phyloP scores from a whole-genome alignment of 2,329 filamentous ascomycete species.

The Colletotrichum gigasporum region DNA sequence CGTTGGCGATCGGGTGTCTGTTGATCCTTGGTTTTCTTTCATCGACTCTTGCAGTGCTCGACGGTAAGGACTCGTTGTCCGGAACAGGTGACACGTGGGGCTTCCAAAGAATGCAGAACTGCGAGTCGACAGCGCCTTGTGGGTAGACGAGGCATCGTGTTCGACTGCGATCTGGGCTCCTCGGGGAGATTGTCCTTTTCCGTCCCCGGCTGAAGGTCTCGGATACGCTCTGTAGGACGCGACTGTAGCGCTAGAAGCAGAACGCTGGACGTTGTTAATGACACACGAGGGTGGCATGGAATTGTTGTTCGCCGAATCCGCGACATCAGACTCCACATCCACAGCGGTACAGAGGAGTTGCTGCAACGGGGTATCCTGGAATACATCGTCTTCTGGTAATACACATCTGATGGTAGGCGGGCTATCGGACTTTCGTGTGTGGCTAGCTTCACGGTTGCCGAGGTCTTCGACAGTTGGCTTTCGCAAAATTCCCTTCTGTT shows the following conservation, averaged over 20 bases:
- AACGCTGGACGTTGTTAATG: background rate
- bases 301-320: background rate
- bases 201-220: background rate
- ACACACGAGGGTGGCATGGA: background rate
- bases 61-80: conserved; percentile 65
- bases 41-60: conserved; percentile 60
- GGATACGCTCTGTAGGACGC: background rate
- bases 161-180: background rate
- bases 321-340: background rate
- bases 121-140: conserved; percentile 48
- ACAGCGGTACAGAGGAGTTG: background rate
- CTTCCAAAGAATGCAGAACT: conserved; percentile 63
- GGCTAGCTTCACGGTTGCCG: background rate
- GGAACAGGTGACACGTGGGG: conserved; percentile 59
- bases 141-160: conserved; percentile 32
- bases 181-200: background rate
- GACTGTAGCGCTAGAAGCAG: background rate
- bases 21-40: conserved; percentile 42
- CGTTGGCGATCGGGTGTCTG: conserved; percentile 33
- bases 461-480: background rate
- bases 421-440: background rate
- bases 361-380: conserved; percentile 33
- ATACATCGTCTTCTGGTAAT: conserved; percentile 44
- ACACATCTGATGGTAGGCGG: conserved; percentile 42
- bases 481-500: background rate